Conservation (phyloP, 2,329 filamentous ascomycete genomes). For the Penicillium sp. region DNA sequence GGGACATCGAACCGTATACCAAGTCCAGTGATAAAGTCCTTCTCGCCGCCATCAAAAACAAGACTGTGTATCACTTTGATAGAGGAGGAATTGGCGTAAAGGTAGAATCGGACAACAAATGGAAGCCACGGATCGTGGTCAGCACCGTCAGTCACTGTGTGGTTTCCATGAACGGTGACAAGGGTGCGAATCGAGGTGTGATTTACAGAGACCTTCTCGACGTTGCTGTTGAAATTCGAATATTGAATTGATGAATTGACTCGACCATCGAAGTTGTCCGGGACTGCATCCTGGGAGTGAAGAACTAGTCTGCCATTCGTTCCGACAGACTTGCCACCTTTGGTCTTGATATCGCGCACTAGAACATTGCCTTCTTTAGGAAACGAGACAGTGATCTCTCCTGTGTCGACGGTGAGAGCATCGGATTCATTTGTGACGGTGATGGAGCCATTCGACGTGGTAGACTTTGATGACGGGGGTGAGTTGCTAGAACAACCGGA, state of each 20-base stretch:
- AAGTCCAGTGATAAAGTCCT: constrained; percentile 47
- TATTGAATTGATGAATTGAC: constrained; percentile 43
- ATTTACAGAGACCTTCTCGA: constrained; percentile 55
- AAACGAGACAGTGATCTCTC: constrained; percentile 47
- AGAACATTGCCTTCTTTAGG: constrained; percentile 47
- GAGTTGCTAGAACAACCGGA: constrained; percentile 9
- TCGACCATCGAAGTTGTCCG: constrained; percentile 41
- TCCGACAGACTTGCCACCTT: constrained; percentile 47
- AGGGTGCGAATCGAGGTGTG: constrained; percentile 48
- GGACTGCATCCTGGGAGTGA: constrained; percentile 53
- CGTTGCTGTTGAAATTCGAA: constrained; percentile 52
- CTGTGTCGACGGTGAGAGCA: constrained; percentile 47
- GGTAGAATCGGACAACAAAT: constrained; percentile 59
- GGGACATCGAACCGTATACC: constrained; percentile 61
- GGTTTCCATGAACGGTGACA: constrained; percentile 49
- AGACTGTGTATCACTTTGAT: constrained; percentile 59
- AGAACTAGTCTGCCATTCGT: constrained; percentile 54
- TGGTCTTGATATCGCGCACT: constrained; percentile 44
- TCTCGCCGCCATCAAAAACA: constrained; percentile 56
- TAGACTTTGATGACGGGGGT: neutral
- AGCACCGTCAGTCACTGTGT: constrained; percentile 32
- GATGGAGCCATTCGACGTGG: constrained; percentile 4
- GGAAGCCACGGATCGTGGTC: constrained; percentile 55
- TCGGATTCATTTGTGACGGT: constrained; percentile 16
- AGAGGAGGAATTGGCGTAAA: constrained; percentile 59